These are phyloP conservation scores for Pouteria glomerata DNA, from an alignment of 148 eudicot genomes.

Conservation along the genomic window DNA sequence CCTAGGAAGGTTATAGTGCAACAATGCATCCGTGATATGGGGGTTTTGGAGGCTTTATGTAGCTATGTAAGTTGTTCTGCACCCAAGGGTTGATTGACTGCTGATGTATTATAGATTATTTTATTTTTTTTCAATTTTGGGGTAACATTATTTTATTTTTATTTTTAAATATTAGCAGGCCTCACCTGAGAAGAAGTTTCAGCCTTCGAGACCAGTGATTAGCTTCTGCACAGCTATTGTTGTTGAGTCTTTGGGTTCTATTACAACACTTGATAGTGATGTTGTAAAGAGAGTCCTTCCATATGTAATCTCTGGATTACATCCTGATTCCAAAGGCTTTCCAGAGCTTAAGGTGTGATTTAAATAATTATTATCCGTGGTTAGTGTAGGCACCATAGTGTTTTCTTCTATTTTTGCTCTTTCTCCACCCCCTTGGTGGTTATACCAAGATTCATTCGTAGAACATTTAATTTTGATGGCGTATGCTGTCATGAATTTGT, in stretches of 20 bases:
- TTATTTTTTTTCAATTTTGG: background rate
- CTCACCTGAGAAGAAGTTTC: conserved; percentile 57
- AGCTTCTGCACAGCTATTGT: conserved; percentile 76
- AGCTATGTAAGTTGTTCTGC: conserved; percentile 35
- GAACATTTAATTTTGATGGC: background rate
- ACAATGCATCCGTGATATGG: conserved; percentile 72
- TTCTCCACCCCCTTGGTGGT: background rate
- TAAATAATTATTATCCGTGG: background rate
- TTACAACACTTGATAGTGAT: conserved; percentile 45
- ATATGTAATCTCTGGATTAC: conserved; percentile 58
- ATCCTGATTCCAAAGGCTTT: conserved; percentile 41
- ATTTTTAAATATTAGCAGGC: conserved; percentile 29
- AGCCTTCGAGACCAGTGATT: conserved; percentile 53
- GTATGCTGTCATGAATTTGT: background rate
- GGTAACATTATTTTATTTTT: too few relatives aligned
- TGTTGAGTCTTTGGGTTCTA: conserved; percentile 67
- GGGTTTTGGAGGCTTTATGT: conserved; percentile 71
- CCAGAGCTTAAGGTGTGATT: conserved; percentile 55
- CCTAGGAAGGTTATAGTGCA: conserved; percentile 84
- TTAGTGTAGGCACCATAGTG: background rate
- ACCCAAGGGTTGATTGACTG: background rate
- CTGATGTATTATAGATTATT: background rate
- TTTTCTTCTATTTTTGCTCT: background rate
- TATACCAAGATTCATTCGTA: background rate
- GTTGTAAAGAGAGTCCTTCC: conserved; percentile 75